Conservation (phyloP, 176 grass and related monocot genomes). For the Tillandsia leiboldiana region DNA sequence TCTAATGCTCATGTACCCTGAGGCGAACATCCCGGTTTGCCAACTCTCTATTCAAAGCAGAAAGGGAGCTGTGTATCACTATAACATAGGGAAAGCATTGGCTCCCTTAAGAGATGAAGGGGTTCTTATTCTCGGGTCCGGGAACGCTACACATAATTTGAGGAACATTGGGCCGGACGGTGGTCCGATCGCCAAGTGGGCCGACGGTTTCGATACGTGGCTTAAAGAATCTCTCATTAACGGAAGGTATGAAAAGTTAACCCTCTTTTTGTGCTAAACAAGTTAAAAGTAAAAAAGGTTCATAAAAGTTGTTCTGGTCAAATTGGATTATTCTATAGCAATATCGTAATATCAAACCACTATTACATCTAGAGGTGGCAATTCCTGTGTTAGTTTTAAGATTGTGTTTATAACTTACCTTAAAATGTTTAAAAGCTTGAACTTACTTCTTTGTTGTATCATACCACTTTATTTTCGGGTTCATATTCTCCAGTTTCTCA, state of each 20-base stretch:
- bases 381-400: too few species aligned
- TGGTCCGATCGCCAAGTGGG: slow-evolving; percentile 41
- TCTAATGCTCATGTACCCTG: slow-evolving; percentile 77
- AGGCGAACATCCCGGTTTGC: slow-evolving; percentile 65
- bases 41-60: slow-evolving; percentile 59
- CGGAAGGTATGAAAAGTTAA: slow-evolving; percentile 32
- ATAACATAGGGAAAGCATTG: slow-evolving; percentile 65
- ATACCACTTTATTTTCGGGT: too few species aligned
- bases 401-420: too few species aligned
- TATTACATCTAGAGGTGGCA: too few species aligned
- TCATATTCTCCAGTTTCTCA: too few species aligned
- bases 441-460: too few species aligned
- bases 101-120: slow-evolving; percentile 50
- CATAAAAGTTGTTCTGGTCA: too few species aligned
- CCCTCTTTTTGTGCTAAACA: too few species aligned
- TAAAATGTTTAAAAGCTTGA: too few species aligned
- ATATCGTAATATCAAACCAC: too few species aligned
- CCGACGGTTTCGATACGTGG: slow-evolving; percentile 63
- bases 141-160: slow-evolving; percentile 77
- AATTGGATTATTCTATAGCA: too few species aligned
- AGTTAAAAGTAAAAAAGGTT: too few species aligned
- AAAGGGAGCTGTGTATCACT: slow-evolving; percentile 59
- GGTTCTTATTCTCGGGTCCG: slow-evolving; percentile 72
- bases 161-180: slow-evolving; percentile 17
- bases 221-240: slow-evolving; percentile 55